Conservation (phyloP, 129 eudicot genomes). For the Artemisia annua region DNA sequence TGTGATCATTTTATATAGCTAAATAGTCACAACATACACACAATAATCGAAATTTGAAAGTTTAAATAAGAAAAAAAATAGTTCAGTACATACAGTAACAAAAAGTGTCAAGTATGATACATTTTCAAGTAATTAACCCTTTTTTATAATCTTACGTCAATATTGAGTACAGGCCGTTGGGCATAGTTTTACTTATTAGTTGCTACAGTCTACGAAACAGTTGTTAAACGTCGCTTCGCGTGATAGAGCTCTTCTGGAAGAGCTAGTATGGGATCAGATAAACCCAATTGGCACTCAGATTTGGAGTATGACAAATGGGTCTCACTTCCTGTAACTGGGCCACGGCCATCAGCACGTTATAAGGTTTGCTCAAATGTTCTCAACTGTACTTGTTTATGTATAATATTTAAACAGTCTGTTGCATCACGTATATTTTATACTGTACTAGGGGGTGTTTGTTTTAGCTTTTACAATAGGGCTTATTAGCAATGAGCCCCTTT, state of each 20-base stretch:
- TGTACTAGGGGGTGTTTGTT: background rate
- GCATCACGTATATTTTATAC: background rate
- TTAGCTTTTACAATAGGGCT: no score
- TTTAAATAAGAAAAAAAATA: no score
- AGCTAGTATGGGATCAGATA: conserved; percentile 54
- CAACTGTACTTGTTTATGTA: conserved; percentile 6
- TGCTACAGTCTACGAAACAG: background rate
- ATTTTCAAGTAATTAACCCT: no score
- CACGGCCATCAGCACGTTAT: conserved; percentile 70
- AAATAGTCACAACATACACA: no score
- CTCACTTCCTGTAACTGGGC: conserved; percentile 55
- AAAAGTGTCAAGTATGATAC: no score
- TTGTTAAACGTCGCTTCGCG: no score
- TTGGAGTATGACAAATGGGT: conserved; percentile 64
- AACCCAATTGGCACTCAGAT: conserved; percentile 50
- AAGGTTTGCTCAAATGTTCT: conserved; percentile 42
- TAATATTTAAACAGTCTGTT: conserved; percentile 8
- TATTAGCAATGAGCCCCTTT: no score
- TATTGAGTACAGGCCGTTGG: background rate
- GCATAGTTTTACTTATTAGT: conserved; percentile 2
- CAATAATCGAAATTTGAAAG: no score
- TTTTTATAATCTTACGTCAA: no score
- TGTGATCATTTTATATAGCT: no score
- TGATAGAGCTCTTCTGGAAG: conserved; percentile 21
- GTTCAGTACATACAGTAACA: no score